Evolutionary conservation across 768 basidiomycete genomes (phyloP), one percentile per base, ranked within the genome.

Genomic region (Naganishia vishniacii): DNA sequence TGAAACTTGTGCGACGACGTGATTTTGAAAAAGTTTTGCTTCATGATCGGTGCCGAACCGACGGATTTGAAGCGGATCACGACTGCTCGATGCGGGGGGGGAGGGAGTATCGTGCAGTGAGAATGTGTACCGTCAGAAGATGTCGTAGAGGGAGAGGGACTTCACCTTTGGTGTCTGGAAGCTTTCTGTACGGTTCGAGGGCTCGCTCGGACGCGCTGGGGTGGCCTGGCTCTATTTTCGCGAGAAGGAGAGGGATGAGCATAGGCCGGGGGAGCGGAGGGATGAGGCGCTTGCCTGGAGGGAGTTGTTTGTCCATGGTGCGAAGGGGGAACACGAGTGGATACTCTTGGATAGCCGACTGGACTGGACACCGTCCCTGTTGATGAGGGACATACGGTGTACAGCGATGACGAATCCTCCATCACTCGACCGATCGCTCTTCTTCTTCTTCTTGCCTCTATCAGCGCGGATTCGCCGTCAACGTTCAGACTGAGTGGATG

Each of bases 11-110:
- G 92, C 42, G 88, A 86, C 13, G 92, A 88, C 0, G 92, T 91
- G 72, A 97, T 93, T 81, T 93, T 94, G 84, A 91, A 97, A 71
- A 93, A 89, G 80, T 94, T 97, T 79, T 94, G 90, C 79, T 88
- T 93, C 93, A 99, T 95, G 72, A 99, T 92, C 0, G 94, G 94
- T 0, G 93, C 94, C 71, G 94, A 93, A 48, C 94, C 94, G 11
- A 95, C 89, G 1, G 94, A 92, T 76, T 93, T 93, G 84, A 99
- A 99, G 46, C 92, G 86, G 11, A 99, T 90, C 67, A 97, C 86
- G 56, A 97, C 94, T 98, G 75, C 12, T 20, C 2, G 4, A 29
- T 1, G 23, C 44, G 8, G 29, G 20, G 23, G 25, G 18, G 60
- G 18, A 29, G n/a, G 34, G 2, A 53, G 9, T 4, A 31, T 23